Percentiles rank a stretch among this genome's conserved stretches.
These are phyloP conservation scores for Drechslerella coelobrocha DNA, from an alignment of 2,329 filamentous ascomycete genomes.

Conservation along the genomic window DNA sequence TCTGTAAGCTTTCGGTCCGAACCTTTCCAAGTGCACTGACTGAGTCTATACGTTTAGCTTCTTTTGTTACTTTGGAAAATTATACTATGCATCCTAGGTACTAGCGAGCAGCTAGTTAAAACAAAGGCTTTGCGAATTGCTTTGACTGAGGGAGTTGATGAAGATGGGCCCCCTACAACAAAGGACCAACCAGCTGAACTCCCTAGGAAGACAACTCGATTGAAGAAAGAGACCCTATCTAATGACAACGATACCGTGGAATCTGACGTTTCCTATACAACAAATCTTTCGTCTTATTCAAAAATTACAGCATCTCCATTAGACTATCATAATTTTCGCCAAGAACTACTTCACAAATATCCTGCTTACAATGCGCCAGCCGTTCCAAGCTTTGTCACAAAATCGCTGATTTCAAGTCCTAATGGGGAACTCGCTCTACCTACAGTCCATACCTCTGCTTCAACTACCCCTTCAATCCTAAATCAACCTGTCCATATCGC, in stretches of 20 bases:
- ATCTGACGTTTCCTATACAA: slow-evolving; percentile 62
- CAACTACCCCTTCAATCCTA: slow-evolving; percentile 72
- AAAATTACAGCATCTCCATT: slow-evolving; percentile 91
- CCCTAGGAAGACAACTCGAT: slow-evolving; percentile 70
- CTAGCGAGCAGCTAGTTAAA: slow-evolving; percentile 36
- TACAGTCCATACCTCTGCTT: slow-evolving; percentile 55
- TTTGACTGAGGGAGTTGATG: slow-evolving; percentile 88
- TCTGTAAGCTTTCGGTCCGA: slow-evolving; percentile 12
- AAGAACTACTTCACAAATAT: slow-evolving; percentile 97
- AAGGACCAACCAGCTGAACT: slow-evolving; percentile 39
- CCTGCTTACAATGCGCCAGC: slow-evolving; percentile 93
- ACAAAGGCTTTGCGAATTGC: slow-evolving; percentile 52
- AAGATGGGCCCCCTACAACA: slow-evolving; percentile 68
- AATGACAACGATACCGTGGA: slow-evolving; percentile 76
- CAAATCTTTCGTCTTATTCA: slow-evolving; percentile 66
- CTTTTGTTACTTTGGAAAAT: slow-evolving; percentile 70
- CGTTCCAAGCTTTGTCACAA: slow-evolving; percentile 84
- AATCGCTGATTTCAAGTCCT: slow-evolving; percentile 84
- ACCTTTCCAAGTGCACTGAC: background rate
- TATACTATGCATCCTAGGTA: slow-evolving; percentile 37
- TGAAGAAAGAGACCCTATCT: slow-evolving; percentile 17
- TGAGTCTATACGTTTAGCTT: slow-evolving; percentile 63
- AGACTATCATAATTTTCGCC: slow-evolving; percentile 94
- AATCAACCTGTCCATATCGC: slow-evolving; percentile 97
- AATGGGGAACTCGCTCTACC: slow-evolving; percentile 61